Conservation (phyloP, 208 protist genomes). For the Porcisia hertigi region DNA sequence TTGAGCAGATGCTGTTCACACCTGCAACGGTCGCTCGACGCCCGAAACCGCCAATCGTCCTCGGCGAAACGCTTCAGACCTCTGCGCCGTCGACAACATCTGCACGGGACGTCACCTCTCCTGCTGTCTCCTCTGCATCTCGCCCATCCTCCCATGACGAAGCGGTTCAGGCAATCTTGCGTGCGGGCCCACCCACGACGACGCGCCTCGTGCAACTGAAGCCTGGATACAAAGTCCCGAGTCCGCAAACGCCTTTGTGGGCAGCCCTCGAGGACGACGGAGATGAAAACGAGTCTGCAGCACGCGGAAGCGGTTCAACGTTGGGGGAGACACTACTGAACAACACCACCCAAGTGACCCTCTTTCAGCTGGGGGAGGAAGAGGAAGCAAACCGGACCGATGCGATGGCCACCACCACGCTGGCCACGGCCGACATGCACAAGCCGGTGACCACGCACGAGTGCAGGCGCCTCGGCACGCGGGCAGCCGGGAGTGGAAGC, state of each 20-base stretch:
- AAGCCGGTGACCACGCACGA: constrained; percentile 11
- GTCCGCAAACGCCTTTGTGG: constrained; percentile 69
- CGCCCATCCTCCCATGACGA: constrained; percentile 29
- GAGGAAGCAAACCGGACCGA: neutral
- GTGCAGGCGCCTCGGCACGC: constrained; percentile 14
- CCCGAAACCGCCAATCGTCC: neutral
- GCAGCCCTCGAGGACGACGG: constrained; percentile 29
- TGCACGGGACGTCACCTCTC: constrained; percentile 1
- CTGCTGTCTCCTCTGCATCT: constrained; percentile 17
- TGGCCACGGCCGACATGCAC: neutral
- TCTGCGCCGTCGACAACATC: neutral
- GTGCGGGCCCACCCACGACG: constrained; percentile 54
- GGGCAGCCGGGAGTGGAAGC: constrained; percentile 9
- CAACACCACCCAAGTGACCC: constrained; percentile 27
- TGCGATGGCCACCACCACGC: neutral
- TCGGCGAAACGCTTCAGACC: neutral
- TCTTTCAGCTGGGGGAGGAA: constrained; percentile 28
- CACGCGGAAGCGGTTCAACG: neutral
- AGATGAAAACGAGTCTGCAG: constrained; percentile 5
- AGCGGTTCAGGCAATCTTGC: constrained; percentile 40
- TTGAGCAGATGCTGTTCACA: constrained; percentile 22
- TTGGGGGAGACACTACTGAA: constrained; percentile 2
- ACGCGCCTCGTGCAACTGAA: constrained; percentile 47
- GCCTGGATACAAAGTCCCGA: constrained; percentile 51
- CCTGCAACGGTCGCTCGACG: constrained; percentile 29